These are phyloP conservation scores for Lecanicillium sp. DNA, from an alignment of 2,329 filamentous ascomycete genomes.

Conservation along the genomic window DNA sequence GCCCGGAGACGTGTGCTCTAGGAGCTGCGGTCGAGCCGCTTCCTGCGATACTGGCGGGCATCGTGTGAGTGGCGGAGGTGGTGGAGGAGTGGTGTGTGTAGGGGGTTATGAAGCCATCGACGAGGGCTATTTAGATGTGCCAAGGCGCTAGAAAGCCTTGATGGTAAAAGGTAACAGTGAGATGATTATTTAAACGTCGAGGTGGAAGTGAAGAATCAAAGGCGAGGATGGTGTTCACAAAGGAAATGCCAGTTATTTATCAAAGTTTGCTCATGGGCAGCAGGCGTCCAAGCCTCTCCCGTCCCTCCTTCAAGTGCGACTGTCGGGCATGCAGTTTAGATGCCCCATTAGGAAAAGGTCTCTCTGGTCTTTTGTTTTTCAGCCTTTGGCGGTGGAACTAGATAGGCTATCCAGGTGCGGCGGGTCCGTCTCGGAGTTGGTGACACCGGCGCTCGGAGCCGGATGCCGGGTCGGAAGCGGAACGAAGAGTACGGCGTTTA, in stretches of 20 bases:
- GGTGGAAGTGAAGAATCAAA: background rate
- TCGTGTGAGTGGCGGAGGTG: background rate
- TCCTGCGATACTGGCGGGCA: slow-evolving; percentile 5
- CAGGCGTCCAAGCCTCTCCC: background rate
- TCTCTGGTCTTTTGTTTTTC: slow-evolving; percentile 1
- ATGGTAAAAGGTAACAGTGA: background rate
- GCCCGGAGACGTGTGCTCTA: slow-evolving; percentile 21
- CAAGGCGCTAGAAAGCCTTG: no score
- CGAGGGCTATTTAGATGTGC: no score
- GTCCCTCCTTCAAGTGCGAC: background rate
- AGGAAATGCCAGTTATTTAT: background rate
- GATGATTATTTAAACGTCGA: background rate
- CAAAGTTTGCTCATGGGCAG: background rate
- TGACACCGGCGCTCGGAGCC: background rate
- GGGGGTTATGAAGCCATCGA: no score
- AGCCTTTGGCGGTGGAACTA: no score
- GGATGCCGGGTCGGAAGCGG: background rate
- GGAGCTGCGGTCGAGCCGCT: background rate
- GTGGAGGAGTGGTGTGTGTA: no score
- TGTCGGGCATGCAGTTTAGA: slow-evolving; percentile 5
- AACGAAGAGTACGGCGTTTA: background rate
- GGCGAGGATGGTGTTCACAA: background rate
- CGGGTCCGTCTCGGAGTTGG: background rate
- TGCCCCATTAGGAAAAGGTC: slow-evolving; percentile 6
- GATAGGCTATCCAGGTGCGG: no score